Evolutionary conservation across 1,139 yeast genomes (phyloP).

Genomic region (Fermentozyma sake): DNA sequence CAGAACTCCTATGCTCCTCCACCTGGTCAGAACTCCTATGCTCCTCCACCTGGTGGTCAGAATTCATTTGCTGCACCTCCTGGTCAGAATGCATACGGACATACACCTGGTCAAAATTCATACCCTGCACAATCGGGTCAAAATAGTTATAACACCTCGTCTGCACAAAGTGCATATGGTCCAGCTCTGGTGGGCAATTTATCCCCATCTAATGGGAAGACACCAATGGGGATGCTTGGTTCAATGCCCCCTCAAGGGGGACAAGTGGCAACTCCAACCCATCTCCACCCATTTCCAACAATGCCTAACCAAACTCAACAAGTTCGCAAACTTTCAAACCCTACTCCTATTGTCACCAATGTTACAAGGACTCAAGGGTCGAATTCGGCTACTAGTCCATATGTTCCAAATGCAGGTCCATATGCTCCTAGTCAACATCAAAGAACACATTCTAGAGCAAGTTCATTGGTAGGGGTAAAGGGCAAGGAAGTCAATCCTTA

Average conservation of each 20-base stretch:
- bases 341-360: conserved; percentile 12
- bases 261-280: too few species aligned
- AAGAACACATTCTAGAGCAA: conserved; percentile 39
- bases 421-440: conserved; percentile 39
- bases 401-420: conserved; percentile 45
- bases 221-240: too few species aligned
- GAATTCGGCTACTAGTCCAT: conserved; percentile 32
- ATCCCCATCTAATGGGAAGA: too few species aligned
- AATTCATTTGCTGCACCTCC: background rate
- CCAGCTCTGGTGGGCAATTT: too few species aligned
- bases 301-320: conserved; percentile 2
- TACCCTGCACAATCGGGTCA: too few species aligned
- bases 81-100: too few species aligned
- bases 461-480: conserved; percentile 34
- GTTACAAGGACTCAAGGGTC: conserved; percentile 10
- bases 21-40: too few species aligned
- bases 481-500: conserved; percentile 44
- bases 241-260: too few species aligned
- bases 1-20: too few species aligned
- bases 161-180: too few species aligned
- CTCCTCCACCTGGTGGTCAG: conserved; percentile 3
- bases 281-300: conserved; percentile 8
- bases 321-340: conserved; percentile 4
- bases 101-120: too few species aligned
- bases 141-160: too few species aligned